A percentile compares a stretch with the other conserved stretches of the same genome.
Conservation (phyloP, 176 grass and related monocot species). For the Aegilops bicornis region DNA sequence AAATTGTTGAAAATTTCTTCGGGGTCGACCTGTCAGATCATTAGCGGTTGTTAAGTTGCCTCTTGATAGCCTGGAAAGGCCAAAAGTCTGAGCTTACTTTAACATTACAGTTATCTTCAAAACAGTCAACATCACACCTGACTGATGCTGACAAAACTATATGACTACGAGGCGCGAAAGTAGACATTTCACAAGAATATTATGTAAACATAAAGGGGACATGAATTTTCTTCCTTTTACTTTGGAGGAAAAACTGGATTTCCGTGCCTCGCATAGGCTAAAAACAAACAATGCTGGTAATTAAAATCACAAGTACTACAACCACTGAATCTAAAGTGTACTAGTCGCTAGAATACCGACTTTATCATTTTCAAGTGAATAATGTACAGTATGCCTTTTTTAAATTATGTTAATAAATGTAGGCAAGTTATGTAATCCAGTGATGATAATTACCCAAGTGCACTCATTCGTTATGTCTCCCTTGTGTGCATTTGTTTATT, state of each 20-base stretch:
- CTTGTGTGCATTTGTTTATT: neutral
- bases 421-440: neutral
- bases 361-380: neutral
- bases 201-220: neutral
- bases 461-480: neutral
- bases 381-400: neutral
- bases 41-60: neutral
- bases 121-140: neutral
- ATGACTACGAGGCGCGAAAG: neutral
- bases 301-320: neutral
- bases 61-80: neutral
- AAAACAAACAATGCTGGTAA: neutral
- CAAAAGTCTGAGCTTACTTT: neutral
- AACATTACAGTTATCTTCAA: neutral
- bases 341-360: neutral
- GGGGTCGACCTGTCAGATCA: neutral
- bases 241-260: neutral
- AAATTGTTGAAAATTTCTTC: slow-evolving; percentile 21
- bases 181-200: neutral
- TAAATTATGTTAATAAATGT: neutral
- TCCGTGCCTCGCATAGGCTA: neutral
- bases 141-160: neutral
- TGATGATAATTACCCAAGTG: neutral
- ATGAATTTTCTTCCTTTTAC: neutral
- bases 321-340: neutral